Percentiles rank a stretch among this genome's conserved stretches.
Conservation (phyloP, 768 basidiomycete species). For the Termitomyces sp. region DNA sequence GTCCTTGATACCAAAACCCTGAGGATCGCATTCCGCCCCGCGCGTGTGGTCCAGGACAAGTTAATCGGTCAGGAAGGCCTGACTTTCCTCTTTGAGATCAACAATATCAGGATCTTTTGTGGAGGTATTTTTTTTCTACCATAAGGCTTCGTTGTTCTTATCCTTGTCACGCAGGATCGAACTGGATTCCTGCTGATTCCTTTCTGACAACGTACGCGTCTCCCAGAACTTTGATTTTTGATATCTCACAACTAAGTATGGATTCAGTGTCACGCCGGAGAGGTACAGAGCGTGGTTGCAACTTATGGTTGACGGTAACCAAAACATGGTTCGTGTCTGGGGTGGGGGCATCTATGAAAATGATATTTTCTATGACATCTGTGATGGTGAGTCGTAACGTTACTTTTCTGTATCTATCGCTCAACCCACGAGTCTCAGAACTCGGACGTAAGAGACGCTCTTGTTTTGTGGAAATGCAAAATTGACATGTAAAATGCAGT, state of each 20-base stretch:
- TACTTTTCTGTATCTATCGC: not conserved
- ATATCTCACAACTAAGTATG: not conserved
- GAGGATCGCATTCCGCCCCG: constrained; percentile 79
- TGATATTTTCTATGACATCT: constrained; percentile 80
- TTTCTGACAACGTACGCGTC: constrained; percentile 73
- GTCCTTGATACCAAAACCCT: constrained; percentile 50
- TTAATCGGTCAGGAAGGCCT: constrained; percentile 73
- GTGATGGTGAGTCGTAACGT: constrained; percentile 51
- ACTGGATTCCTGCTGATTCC: constrained; percentile 94
- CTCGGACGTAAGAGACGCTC: constrained; percentile 50
- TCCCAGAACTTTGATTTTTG: not conserved
- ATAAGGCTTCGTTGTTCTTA: not conserved
- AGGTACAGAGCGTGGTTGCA: constrained; percentile 81
- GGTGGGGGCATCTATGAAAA: constrained; percentile 89
- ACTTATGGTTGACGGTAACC: constrained; percentile 84
- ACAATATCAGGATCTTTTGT: constrained; percentile 83
- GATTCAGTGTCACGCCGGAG: constrained; percentile 37
- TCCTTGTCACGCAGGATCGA: constrained; percentile 49
- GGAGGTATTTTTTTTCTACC: constrained; percentile 49
- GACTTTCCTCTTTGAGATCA: constrained; percentile 88
- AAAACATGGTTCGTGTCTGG: constrained; percentile 92
- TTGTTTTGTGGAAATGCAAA: not conserved
- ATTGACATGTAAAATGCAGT: constrained; percentile 34
- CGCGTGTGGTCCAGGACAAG: constrained; percentile 74
- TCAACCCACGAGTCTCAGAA: constrained; percentile 32